Evolutionary conservation across 2,329 filamentous ascomycete species (phyloP), one percentile per base, ranked within the genome.

Genomic region (Teratosphaeria viscida): DNA sequence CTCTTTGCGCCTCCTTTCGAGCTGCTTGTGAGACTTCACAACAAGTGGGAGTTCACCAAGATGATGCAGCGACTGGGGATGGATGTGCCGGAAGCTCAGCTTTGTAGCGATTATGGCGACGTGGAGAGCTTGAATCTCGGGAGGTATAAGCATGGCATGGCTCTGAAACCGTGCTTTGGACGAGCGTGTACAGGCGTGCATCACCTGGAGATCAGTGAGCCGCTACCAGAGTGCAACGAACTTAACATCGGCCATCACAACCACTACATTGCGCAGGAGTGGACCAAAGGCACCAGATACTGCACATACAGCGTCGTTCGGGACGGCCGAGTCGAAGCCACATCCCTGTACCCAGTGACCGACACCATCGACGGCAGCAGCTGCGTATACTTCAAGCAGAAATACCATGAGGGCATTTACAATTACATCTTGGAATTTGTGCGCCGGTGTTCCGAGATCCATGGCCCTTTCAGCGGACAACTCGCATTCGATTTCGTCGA

Each of bases 401-500:
- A 65, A 32, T 62, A 62, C 32, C 60, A 66, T 53, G 60, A 55
- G 11, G 57, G 58, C 14, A 61, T 69, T 53, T 64, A 65, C n/a
- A 61, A 66, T 7, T 72, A 71, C 58, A 62, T 70, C 26, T 59
- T 64, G 23, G 47, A 37, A 34, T 70, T 61, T 64, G 65, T 58
- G 27, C 57, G 4, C 52, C 60, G 6, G 54, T 67, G 5, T 64
- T 61, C 0, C 19, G n/a, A 53, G 11, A 53, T 53, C 49, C 4
- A n/a, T 4, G 49, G 49, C 3, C 49, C 34, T 4, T 60, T 64
- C 29, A 62, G 59, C 3, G 64, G 64, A 4, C 69, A 72, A 55
- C 60, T 71, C 2, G 68, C 68, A 3, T 66, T 71, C 57, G 70
- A 71, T 59, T 68, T 71, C 49, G 62, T 72, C 26, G 68, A 71